These are phyloP conservation scores for Bretschneidera sinensis DNA, from an alignment of 345 rosid genomes.

Conservation along the genomic window DNA sequence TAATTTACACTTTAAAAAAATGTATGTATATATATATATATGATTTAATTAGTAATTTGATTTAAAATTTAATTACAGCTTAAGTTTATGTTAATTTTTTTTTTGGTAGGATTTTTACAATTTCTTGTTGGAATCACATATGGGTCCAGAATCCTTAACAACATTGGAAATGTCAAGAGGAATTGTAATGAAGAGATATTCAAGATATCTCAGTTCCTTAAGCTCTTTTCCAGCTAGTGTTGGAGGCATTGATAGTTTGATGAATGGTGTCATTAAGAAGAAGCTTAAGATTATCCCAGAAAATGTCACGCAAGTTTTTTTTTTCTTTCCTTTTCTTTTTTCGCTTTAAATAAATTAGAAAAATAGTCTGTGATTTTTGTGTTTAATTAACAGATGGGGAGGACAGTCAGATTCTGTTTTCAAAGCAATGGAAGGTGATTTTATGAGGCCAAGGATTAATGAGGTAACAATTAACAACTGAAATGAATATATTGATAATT, in stretches of 20 bases:
- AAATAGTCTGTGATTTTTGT: background rate
- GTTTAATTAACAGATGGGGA: constrained; percentile 62
- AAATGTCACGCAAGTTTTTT: constrained; percentile 42
- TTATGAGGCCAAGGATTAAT: constrained; percentile 72
- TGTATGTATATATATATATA: background rate
- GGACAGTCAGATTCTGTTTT: constrained; percentile 56
- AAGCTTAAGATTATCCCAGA: constrained; percentile 79
- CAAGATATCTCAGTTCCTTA: constrained; percentile 41
- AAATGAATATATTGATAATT: no score
- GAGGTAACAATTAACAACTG: constrained; percentile 37
- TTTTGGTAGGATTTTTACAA: constrained; percentile 70
- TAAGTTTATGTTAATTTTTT: background rate
- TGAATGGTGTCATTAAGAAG: constrained; percentile 63
- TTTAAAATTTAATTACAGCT: background rate
- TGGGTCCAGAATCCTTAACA: constrained; percentile 41
- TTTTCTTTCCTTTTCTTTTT: background rate
- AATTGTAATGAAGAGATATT: constrained; percentile 38
- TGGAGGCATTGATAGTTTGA: constrained; percentile 37
- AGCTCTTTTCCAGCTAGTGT: constrained; percentile 28
- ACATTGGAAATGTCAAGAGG: constrained; percentile 21
- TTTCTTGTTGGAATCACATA: constrained; percentile 53
- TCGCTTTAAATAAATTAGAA: background rate
- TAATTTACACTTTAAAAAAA: constrained; percentile 15
- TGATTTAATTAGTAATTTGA: background rate
- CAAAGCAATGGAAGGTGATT: constrained; percentile 44